Conservation (phyloP, 352 stramenopile species). For the Phytopythium helicoides region DNA sequence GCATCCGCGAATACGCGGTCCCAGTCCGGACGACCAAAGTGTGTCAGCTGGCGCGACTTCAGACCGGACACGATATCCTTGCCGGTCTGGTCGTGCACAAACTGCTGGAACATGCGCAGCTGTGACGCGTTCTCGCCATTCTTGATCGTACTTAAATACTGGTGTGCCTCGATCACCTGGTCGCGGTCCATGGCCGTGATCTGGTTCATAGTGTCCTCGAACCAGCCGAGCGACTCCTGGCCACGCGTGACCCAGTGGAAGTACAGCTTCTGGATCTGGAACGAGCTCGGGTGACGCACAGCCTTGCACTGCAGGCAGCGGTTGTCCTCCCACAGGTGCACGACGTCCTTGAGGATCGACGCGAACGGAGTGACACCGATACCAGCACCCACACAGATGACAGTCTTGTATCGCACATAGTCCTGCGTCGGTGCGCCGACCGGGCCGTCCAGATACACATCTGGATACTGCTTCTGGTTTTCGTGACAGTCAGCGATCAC, state of each 20-base stretch:
- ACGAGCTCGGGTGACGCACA: constrained; percentile 61
- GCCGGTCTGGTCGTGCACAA: constrained; percentile 72
- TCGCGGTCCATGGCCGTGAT: constrained; percentile 74
- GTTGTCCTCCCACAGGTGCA: constrained; percentile 75
- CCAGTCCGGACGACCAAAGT: constrained; percentile 88
- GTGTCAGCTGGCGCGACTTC: constrained; percentile 75
- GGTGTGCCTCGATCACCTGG: constrained; percentile 77
- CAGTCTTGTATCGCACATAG: constrained; percentile 72
- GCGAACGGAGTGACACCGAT: constrained; percentile 85
- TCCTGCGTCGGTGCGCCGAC: constrained; percentile 74
- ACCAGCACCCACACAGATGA: constrained; percentile 71
- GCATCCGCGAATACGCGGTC: constrained; percentile 67
- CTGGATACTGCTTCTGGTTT: constrained; percentile 57
- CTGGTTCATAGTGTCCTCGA: constrained; percentile 85
- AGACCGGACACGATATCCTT: constrained; percentile 81
- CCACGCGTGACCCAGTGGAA: constrained; percentile 86
- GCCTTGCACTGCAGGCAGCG: constrained; percentile 74
- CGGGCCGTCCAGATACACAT: constrained; percentile 73
- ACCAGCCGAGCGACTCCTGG: constrained; percentile 82
- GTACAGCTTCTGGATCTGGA: constrained; percentile 84
- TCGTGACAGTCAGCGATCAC: constrained; percentile 65
- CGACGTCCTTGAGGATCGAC: constrained; percentile 75
- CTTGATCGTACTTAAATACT: constrained; percentile 84
- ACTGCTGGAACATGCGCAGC: constrained; percentile 85
- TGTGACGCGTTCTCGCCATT: constrained; percentile 66